Base-by-base conservation (phyloP, 371 early-diverging fungal species). In the Apophysomyces sp. region DNA sequence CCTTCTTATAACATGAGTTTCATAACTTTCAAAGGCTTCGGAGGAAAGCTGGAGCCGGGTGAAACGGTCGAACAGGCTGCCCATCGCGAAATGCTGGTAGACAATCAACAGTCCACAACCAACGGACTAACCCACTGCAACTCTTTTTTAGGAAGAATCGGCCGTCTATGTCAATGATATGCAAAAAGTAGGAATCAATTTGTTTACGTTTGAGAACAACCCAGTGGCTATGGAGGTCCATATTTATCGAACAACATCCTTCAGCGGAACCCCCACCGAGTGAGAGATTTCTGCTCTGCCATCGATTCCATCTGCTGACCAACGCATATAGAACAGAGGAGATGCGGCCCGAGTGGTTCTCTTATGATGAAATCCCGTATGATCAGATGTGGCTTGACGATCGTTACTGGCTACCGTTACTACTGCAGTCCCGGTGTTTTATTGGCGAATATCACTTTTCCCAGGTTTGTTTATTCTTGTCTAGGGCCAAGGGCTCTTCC, bases 1-100 rank as follows among this genome's bases (percentile, higher is more conserved):
- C 2, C 18, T 18, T 32, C 4, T 31, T 30, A 29, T 34, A 4
- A 49, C 52, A 18, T 51, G 49, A 44, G 29, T 11, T 49, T 34
- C 27, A 31, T 18, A 34, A 28, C 36, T 26, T 31, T 26, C 53
- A 1, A 37, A 80, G 80, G 86, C 1, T 91, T 91, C 64, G 91
- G 91, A 18, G 91, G 91, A 28, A 91, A 91, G 65, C 76, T 86
- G 5, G 91, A 91, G 55, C 62, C 72, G 5, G 85, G 84, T 2
- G 91, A 91, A 61, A 87, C 88, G 0, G 66, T 86, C 8, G 64
- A 76, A 32, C 65, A 85, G 54, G 90, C 86, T 24, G 89, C 91
- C 0, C 62, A 71, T 13, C 83, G 91, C 12, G 91, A 91, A 58
- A 73, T 91, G 15, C 27, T 72, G 80, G 85, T 82, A 69, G 52